phyloP scores from a whole-genome alignment of 73 alveolate genomes.

The Tetrahymena thermophila region DNA sequence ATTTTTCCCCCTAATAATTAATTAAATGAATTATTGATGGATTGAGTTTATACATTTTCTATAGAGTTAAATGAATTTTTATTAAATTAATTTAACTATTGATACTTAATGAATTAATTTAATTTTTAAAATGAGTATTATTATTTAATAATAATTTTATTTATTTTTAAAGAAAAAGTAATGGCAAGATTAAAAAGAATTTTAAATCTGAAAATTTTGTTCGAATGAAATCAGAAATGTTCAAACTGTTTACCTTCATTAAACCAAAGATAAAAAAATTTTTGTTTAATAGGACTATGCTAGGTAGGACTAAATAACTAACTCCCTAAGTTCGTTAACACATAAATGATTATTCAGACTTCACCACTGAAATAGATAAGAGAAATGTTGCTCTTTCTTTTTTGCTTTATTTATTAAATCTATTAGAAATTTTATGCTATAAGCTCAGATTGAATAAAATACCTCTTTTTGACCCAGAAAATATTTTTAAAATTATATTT shows the following conservation, averaged over 20 bases:
- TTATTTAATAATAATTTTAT: background rate
- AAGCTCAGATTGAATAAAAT: background rate
- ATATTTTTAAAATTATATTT: background rate
- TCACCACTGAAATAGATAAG: background rate
- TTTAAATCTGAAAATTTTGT: background rate
- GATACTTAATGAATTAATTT: too few species aligned
- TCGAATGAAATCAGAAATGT: background rate
- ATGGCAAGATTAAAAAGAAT: background rate
- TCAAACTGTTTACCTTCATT: background rate
- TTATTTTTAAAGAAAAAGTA: background rate
- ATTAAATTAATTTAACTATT: too few species aligned
- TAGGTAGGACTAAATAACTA: background rate
- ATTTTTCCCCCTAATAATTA: too few species aligned
- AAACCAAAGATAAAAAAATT: background rate
- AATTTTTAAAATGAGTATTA: background rate
- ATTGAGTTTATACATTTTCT: too few species aligned
- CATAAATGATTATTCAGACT: background rate
- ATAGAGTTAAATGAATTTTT: too few species aligned
- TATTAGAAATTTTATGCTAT: background rate
- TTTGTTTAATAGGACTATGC: background rate
- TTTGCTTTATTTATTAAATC: background rate
- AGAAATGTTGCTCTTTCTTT: background rate
- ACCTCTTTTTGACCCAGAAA: background rate
- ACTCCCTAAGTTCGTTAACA: background rate
- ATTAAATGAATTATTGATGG: too few species aligned